Conservation (phyloP, 2,329 filamentous ascomycete species). For the Macroventuria anomochaeta region DNA sequence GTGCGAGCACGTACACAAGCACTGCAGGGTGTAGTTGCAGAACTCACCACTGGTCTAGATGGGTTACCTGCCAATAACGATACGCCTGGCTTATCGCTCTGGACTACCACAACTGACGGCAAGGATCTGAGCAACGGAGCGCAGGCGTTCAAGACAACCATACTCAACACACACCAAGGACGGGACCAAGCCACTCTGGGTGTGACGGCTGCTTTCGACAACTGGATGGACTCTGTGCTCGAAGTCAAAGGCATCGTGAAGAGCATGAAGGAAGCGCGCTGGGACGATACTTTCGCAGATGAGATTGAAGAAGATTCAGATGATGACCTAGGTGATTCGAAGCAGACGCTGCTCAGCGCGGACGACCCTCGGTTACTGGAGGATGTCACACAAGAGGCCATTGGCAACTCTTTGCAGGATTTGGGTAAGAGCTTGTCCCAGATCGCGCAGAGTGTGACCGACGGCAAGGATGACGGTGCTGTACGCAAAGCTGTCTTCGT, state of each 20-base stretch:
- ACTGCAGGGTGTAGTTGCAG: constrained; percentile 69
- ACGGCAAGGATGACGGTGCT: constrained; percentile 54
- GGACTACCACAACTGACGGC: constrained; percentile 70
- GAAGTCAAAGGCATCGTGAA: constrained; percentile 69
- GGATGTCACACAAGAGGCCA: constrained; percentile 62
- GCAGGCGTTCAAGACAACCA: constrained; percentile 69
- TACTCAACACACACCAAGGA: constrained; percentile 75
- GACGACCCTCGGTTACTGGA: constrained; percentile 73
- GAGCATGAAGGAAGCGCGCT: constrained; percentile 70
- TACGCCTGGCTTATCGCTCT: constrained; percentile 64
- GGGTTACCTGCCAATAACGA: constrained; percentile 47
- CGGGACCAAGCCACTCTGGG: constrained; percentile 70
- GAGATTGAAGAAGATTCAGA: constrained; percentile 74
- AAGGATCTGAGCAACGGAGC: constrained; percentile 71
- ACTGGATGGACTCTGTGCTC: constrained; percentile 77
- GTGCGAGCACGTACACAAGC: constrained; percentile 68
- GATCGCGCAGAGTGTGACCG: constrained; percentile 61
- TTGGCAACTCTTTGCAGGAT: constrained; percentile 63
- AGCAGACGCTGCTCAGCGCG: constrained; percentile 71
- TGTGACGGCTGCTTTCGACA: constrained; percentile 68
- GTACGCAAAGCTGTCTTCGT: constrained; percentile 65
- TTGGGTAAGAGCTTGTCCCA: constrained; percentile 63
- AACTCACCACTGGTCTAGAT: constrained; percentile 67
- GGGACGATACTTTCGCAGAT: constrained; percentile 77
- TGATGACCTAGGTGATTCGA: constrained; percentile 72